These are phyloP conservation scores for Cymodocea nodosa DNA, from an alignment of 116 monocot species.

Conservation along the genomic window DNA sequence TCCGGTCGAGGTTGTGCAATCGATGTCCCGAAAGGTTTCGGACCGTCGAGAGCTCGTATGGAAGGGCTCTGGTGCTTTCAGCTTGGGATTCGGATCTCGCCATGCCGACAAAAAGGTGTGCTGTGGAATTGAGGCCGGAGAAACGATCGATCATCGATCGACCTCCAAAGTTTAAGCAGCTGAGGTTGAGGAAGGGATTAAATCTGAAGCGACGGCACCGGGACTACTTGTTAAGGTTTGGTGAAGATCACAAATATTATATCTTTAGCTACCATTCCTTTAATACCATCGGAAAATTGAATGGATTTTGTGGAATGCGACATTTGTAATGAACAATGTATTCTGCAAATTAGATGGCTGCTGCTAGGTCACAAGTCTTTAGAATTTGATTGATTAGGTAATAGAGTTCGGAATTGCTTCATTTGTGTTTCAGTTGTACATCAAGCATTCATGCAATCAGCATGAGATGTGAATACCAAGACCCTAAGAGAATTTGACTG, in stretches of 20 bases:
- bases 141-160: slow-evolving; percentile 38
- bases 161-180: slow-evolving; percentile 46
- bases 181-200: slow-evolving; percentile 49
- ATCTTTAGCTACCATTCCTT: not conserved
- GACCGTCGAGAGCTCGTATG: slow-evolving; percentile 55
- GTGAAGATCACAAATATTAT: too few relatives aligned
- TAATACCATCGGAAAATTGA: not conserved
- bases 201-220: slow-evolving; percentile 61
- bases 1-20: slow-evolving; percentile 52
- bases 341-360: not conserved
- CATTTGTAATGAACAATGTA: not conserved
- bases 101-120: slow-evolving; percentile 1
- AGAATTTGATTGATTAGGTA: not conserved
- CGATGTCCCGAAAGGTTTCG: slow-evolving; percentile 49
- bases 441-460: not conserved
- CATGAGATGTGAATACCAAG: not conserved
- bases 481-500: not conserved
- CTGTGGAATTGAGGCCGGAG: not conserved
- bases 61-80: slow-evolving; percentile 60
- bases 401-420: not conserved
- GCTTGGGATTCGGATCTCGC: slow-evolving; percentile 19
- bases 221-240: slow-evolving; percentile 42
- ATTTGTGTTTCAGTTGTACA: not conserved
- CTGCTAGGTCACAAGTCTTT: not conserved
- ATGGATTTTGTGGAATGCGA: not conserved